Evolutionary conservation across 106 monocot genomes (phyloP).

Genomic region (Acorus calamus): DNA sequence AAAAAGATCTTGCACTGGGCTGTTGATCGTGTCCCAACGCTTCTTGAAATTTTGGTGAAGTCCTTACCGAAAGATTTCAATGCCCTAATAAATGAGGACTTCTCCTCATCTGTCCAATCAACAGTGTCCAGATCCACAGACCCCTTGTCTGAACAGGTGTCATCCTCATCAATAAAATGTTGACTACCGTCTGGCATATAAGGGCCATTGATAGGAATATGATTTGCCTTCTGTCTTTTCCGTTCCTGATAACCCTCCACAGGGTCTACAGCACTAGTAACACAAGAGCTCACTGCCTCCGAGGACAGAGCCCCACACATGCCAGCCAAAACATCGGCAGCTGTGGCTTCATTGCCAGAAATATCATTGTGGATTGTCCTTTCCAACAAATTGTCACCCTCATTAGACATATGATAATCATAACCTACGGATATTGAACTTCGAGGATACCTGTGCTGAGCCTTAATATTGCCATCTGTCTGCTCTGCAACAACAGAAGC

Average conservation of each 20-base stretch:
- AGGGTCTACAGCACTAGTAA: constrained; percentile 45
- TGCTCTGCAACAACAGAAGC: constrained; percentile 24
- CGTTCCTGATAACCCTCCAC: constrained; percentile 3
- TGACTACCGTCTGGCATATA: constrained; percentile 26
- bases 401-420: constrained; percentile 11
- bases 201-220: constrained; percentile 6
- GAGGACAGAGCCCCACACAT: constrained; percentile 46
- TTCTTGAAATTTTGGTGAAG: constrained; percentile 49
- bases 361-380: constrained; percentile 14
- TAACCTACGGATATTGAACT: constrained; percentile 7
- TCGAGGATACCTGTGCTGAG: constrained; percentile 14
- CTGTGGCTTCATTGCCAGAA: constrained; percentile 22
- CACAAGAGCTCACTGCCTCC: constrained; percentile 63
- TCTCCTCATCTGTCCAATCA: constrained; percentile 91
- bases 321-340: constrained; percentile 39
- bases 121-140: constrained; percentile 35
- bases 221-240: no score
- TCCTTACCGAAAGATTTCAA: constrained; percentile 62
- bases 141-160: constrained; percentile 53
- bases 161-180: constrained; percentile 37
- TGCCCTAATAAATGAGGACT: constrained; percentile 52
- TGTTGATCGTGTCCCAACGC: constrained; percentile 52
- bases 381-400: constrained; percentile 12
- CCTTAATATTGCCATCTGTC: constrained; percentile 9
- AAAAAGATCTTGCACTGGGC: constrained; percentile 91